A percentile compares a stretch with the other conserved stretches of the same genome.
Evolutionary conservation across 106 monocot species (phyloP).

Genomic region (Ottelia alismoides): DNA sequence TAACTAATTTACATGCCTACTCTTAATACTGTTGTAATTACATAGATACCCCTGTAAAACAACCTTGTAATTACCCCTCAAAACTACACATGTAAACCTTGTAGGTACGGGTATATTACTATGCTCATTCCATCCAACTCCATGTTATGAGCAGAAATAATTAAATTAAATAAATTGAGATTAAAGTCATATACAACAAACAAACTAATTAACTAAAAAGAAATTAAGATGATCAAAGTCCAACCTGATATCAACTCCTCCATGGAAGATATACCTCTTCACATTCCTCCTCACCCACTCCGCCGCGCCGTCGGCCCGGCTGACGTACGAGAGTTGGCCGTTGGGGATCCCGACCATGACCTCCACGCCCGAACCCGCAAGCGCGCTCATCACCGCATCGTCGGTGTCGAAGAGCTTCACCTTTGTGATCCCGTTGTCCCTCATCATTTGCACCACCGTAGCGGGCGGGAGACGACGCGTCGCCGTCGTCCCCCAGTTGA

Average conservation of each 20-base stretch:
- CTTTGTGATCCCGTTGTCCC: conserved; percentile 6
- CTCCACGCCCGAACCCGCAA: conserved; percentile 3
- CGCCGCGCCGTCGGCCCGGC: background rate
- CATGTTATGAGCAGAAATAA: too few relatives aligned
- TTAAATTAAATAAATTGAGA: too few relatives aligned
- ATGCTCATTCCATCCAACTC: too few relatives aligned
- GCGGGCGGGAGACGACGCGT: conserved; percentile 5
- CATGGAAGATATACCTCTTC: background rate
- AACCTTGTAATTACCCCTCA: too few relatives aligned
- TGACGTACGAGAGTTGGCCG: background rate
- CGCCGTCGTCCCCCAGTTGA: conserved; percentile 11
- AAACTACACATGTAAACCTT: too few relatives aligned
- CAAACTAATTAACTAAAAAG: too few relatives aligned
- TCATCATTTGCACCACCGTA: conserved; percentile 9
- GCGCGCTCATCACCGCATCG: background rate
- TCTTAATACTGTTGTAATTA: too few relatives aligned
- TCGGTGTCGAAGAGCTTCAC: conserved; percentile 11
- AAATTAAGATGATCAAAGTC: too few relatives aligned
- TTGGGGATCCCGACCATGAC: conserved; percentile 13
- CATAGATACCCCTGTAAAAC: too few relatives aligned
- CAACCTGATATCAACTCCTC: conserved; percentile 9
- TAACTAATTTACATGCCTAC: too few relatives aligned
- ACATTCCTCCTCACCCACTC: conserved; percentile 5
- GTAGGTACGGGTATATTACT: too few relatives aligned
- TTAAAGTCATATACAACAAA: too few relatives aligned